Conservation (phyloP, 2,329 filamentous ascomycete genomes). For the Ophiostoma quercus region DNA sequence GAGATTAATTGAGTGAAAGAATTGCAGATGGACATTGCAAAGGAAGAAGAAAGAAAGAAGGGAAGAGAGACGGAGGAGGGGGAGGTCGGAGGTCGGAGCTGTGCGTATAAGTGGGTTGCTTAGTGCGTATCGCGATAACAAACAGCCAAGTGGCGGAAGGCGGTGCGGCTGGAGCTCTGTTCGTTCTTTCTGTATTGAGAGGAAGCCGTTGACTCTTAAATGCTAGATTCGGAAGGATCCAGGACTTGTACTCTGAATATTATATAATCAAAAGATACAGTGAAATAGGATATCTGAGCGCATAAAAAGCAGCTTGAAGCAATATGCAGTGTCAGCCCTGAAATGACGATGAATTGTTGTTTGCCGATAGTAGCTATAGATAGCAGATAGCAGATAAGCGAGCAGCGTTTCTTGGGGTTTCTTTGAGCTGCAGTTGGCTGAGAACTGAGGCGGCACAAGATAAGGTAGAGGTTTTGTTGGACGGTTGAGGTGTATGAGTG, state of each 20-base stretch:
- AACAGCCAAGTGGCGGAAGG: not conserved
- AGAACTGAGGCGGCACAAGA: not conserved
- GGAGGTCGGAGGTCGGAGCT: not conserved
- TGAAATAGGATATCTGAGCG: not conserved
- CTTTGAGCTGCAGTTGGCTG: constrained; percentile 2
- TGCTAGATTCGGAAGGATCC: not conserved
- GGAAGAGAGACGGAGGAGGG: not conserved
- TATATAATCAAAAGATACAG: not conserved
- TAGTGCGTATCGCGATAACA: constrained; percentile 14
- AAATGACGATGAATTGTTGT: not conserved
- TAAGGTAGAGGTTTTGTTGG: not conserved
- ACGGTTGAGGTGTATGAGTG: not conserved
- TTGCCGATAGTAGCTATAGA: not conserved
- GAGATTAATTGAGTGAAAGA: not conserved
- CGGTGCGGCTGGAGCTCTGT: constrained; percentile 6
- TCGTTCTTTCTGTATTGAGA: not conserved
- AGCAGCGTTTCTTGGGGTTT: not conserved
- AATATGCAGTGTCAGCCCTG: not conserved
- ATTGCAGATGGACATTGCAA: constrained; percentile 10
- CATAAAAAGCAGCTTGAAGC: not conserved
- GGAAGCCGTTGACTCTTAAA: not conserved
- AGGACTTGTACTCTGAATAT: not conserved
- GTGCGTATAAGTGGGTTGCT: constrained; percentile 12
- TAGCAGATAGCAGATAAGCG: not conserved
- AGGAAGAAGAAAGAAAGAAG: not conserved